These are phyloP conservation scores for Scleromitrula shiraiana DNA, from an alignment of 2,329 filamentous ascomycete genomes.

Conservation along the genomic window DNA sequence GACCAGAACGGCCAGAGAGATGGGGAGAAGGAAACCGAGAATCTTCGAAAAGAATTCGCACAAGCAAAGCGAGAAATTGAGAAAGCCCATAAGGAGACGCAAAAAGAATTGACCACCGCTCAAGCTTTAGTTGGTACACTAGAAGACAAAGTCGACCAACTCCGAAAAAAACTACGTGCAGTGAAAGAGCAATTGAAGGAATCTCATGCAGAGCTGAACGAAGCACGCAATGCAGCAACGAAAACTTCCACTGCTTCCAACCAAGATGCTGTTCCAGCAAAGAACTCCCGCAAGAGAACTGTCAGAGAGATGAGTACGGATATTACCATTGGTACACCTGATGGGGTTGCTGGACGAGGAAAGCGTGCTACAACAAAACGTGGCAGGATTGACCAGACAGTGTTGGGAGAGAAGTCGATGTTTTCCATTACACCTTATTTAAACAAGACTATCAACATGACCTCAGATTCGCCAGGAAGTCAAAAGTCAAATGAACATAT, in stretches of 20 bases:
- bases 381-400: slow-evolving; percentile 46
- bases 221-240: slow-evolving; percentile 29
- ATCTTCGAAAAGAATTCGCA: slow-evolving; percentile 31
- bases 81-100: slow-evolving; percentile 19
- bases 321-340: slow-evolving; percentile 43
- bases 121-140: slow-evolving; percentile 55
- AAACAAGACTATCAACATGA: slow-evolving; percentile 60
- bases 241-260: slow-evolving; percentile 10
- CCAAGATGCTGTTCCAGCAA: slow-evolving; percentile 18
- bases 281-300: slow-evolving; percentile 34
- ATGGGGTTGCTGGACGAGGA: slow-evolving; percentile 36
- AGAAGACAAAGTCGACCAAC: slow-evolving; percentile 29
- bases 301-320: slow-evolving; percentile 36
- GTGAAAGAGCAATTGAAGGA: slow-evolving; percentile 68
- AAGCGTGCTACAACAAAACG: slow-evolving; percentile 45
- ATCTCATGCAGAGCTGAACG: slow-evolving; percentile 39
- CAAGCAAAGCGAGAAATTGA: slow-evolving; percentile 26
- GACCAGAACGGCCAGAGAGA: slow-evolving; percentile 40
- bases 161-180: slow-evolving; percentile 41
- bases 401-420: slow-evolving; percentile 75
- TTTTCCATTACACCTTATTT: slow-evolving; percentile 95
- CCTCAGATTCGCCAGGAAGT: slow-evolving; percentile 31
- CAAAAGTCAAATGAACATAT: not conserved
- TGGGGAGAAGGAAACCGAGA: slow-evolving; percentile 39
- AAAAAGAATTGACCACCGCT: slow-evolving; percentile 32